Evolutionary conservation across 2,329 filamentous ascomycete species (phyloP).

Genomic region (Beauveria asiatica): DNA sequence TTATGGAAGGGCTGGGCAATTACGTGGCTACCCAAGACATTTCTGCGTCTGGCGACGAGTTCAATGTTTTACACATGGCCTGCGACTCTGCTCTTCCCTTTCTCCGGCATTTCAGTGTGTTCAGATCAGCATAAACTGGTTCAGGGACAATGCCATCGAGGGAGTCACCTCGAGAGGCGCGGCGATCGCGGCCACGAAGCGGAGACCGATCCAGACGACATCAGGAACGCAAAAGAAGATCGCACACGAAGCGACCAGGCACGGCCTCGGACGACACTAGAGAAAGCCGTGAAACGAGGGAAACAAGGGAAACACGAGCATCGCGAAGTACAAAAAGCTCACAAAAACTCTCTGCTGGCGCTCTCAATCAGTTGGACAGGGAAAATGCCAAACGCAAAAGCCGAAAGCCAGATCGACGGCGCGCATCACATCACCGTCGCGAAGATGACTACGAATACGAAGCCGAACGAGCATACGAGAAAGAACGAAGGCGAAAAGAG

Average conservation of each 20-base stretch:
- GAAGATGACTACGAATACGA: conserved; percentile 11
- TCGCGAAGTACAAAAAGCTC: conserved; percentile 12
- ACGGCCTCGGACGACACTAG: conserved; percentile 27
- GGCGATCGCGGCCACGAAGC: conserved; percentile 21
- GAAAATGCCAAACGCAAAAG: conserved; percentile 43
- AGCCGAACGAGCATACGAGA: conserved; percentile 15
- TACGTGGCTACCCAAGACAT: conserved; percentile 10
- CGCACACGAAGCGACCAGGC: conserved; percentile 23
- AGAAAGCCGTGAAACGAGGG: conserved; percentile 12
- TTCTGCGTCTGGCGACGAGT: background rate
- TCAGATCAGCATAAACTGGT: conserved; percentile 10
- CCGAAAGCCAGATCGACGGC: conserved; percentile 34
- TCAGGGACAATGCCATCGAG: conserved; percentile 26
- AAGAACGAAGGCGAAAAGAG: conserved; percentile 28
- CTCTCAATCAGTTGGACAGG: conserved; percentile 58
- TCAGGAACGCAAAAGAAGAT: conserved; percentile 28
- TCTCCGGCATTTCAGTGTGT: conserved; percentile 19
- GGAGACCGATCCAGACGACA: conserved; percentile 24
- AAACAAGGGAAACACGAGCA: background rate
- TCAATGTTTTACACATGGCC: background rate
- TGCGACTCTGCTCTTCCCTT: background rate
- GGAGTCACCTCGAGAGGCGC: conserved; percentile 24
- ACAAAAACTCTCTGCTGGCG: conserved; percentile 38
- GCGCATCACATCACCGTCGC: conserved; percentile 7
- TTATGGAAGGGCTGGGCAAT: conserved; percentile 2